Percentiles rank a stretch among this genome's conserved stretches.
These are phyloP conservation scores for Eutypella sp. DNA, from an alignment of 2,329 filamentous ascomycete genomes.

Conservation along the genomic window DNA sequence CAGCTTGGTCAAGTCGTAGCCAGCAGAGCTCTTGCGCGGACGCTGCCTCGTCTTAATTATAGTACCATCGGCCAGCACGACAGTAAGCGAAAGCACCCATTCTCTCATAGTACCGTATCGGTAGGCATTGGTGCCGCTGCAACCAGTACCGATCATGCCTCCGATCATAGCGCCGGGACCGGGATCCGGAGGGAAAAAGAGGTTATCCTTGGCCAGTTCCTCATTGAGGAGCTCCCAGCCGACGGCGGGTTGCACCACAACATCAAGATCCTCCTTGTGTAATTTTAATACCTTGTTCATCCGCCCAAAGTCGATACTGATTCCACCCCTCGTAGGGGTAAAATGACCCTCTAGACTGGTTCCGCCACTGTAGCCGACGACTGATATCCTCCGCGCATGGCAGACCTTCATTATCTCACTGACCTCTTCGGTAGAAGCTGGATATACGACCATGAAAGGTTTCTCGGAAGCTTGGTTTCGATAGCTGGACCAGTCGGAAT, in stretches of 20 bases:
- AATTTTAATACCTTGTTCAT: slow-evolving; percentile 69
- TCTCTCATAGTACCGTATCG: slow-evolving; percentile 85
- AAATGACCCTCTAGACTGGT: slow-evolving; percentile 78
- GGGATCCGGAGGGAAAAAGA: slow-evolving; percentile 84
- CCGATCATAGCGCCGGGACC: slow-evolving; percentile 82
- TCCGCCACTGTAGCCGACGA: slow-evolving; percentile 71
- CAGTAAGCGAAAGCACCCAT: slow-evolving; percentile 77
- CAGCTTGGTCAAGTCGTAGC: slow-evolving; percentile 75
- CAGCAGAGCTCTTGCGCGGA: slow-evolving; percentile 72
- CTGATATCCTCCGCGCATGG: slow-evolving; percentile 63
- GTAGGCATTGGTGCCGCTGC: slow-evolving; percentile 73
- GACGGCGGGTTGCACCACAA: slow-evolving; percentile 66
- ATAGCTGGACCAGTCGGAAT: slow-evolving; percentile 61
- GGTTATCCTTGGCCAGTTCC: slow-evolving; percentile 57
- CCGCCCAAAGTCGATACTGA: slow-evolving; percentile 69
- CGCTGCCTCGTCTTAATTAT: slow-evolving; percentile 74
- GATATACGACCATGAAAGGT: slow-evolving; percentile 67
- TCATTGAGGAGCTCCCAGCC: slow-evolving; percentile 78
- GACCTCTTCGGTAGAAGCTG: slow-evolving; percentile 68
- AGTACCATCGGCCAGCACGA: slow-evolving; percentile 78
- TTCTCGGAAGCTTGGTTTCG: slow-evolving; percentile 41
- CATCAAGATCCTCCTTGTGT: slow-evolving; percentile 64
- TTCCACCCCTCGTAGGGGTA: slow-evolving; percentile 65
- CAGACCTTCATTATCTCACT: slow-evolving; percentile 72
- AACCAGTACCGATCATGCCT: slow-evolving; percentile 67